Conservation (phyloP, 495 filamentous ascomycete genomes). For the Cryomyces antarcticus region DNA sequence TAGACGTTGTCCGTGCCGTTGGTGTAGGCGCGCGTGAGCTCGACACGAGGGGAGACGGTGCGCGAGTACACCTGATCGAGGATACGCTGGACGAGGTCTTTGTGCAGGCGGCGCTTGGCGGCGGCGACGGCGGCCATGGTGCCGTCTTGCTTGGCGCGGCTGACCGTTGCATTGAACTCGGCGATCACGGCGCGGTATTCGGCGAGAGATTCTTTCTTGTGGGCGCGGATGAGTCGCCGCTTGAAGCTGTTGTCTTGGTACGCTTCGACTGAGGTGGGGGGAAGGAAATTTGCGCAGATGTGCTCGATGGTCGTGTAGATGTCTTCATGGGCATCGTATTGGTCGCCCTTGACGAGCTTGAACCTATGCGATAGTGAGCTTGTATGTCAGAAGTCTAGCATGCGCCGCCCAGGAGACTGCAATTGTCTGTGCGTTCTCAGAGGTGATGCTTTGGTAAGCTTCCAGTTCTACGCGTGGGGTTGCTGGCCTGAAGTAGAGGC, state of each 20-base stretch:
- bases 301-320: conserved; percentile 61
- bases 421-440: no score
- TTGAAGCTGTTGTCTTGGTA: conserved; percentile 56
- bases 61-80: conserved; percentile 77
- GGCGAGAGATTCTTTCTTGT: conserved; percentile 39
- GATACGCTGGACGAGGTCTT: conserved; percentile 59
- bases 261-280: conserved; percentile 35
- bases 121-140: conserved; percentile 50
- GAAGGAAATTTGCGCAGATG: conserved; percentile 55
- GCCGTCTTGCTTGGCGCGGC: conserved; percentile 24
- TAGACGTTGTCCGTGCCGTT: conserved; percentile 83
- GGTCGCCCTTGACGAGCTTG: conserved; percentile 51
- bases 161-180: conserved; percentile 46
- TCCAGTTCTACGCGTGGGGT: no score
- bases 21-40: conserved; percentile 60
- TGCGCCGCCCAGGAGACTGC: no score
- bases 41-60: conserved; percentile 74
- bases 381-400: no score
- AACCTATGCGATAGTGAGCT: conserved; percentile 30
- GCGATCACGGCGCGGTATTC: conserved; percentile 54
- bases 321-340: conserved; percentile 72
- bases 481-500: no score
- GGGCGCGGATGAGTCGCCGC: conserved; percentile 47
- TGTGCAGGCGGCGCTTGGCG: conserved; percentile 36
- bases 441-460: no score